Percentiles rank a stretch among this genome's conserved stretches.
phyloP scores from a whole-genome alignment of 2,329 filamentous ascomycete genomes.

The Dothiorella sarmentorum region DNA sequence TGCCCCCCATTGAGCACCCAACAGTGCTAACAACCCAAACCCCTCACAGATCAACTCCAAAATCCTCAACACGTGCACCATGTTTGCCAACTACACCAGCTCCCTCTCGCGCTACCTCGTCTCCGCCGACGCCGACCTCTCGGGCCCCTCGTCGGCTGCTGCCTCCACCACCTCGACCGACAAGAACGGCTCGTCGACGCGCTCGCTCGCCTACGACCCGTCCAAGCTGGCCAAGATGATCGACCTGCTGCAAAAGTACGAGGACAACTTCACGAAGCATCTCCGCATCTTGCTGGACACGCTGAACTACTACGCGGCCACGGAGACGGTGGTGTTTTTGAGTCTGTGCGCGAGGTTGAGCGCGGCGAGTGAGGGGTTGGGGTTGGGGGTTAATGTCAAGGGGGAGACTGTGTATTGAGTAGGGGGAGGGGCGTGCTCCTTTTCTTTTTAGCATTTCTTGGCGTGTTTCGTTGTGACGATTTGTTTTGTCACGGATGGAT shows the following conservation, averaged over 20 bases:
- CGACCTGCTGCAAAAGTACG: conserved; percentile 86
- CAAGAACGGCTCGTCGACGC: conserved; percentile 21
- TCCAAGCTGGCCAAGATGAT: conserved; percentile 70
- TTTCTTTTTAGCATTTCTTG: not conserved
- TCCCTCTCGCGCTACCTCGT: conserved; percentile 82
- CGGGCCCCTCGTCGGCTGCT: conserved; percentile 18
- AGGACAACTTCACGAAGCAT: conserved; percentile 87
- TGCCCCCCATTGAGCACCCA: no score
- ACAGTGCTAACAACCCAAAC: not conserved
- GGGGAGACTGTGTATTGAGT: not conserved
- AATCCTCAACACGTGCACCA: conserved; percentile 89
- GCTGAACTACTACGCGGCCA: conserved; percentile 94
- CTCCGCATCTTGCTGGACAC: conserved; percentile 91
- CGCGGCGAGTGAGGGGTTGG: conserved; percentile 51
- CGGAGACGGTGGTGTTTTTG: conserved; percentile 90
- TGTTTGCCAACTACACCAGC: conserved; percentile 87
- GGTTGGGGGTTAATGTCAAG: conserved; percentile 8
- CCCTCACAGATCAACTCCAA: conserved; percentile 88
- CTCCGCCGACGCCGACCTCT: conserved; percentile 63
- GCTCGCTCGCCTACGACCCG: conserved; percentile 48
- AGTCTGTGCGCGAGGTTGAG: conserved; percentile 81
- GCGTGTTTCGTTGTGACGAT: not conserved
- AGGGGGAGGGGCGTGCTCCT: not conserved
- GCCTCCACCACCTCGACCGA: conserved; percentile 22
- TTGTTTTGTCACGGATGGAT: not conserved